Evolutionary conservation across 2,329 filamentous ascomycete species (phyloP).

Genomic region (Ophiocordyceps camponoti-floridani): DNA sequence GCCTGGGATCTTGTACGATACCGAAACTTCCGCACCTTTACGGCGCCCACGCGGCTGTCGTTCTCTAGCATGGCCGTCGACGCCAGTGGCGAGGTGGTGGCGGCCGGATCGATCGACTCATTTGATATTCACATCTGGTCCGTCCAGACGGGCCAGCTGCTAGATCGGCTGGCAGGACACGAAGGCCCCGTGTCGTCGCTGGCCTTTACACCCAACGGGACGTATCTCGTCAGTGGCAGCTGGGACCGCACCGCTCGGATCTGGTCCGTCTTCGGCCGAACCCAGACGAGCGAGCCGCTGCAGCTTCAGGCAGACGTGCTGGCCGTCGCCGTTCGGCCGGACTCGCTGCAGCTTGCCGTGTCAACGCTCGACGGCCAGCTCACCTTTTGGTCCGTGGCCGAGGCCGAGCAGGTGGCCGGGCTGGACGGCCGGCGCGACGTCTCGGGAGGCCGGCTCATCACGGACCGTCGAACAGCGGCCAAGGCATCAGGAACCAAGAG

Average conservation of each 20-base stretch:
- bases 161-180: conserved; percentile 80
- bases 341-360: conserved; percentile 78
- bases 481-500: conserved; percentile 81
- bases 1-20: conserved; percentile 95
- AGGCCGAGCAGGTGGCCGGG: conserved; percentile 70
- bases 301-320: conserved; percentile 86
- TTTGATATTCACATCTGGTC: conserved; percentile 98
- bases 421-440: conserved; percentile 84
- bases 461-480: conserved; percentile 77
- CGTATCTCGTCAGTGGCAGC: conserved; percentile 71
- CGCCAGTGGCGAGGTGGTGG: conserved; percentile 88
- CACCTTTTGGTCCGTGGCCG: conserved; percentile 84
- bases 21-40: conserved; percentile 94
- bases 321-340: conserved; percentile 70
- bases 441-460: conserved; percentile 76
- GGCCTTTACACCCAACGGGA: conserved; percentile 75
- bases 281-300: conserved; percentile 86
- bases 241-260: conserved; percentile 94
- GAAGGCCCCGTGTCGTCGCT: conserved; percentile 84
- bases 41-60: conserved; percentile 74
- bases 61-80: conserved; percentile 96
- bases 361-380: conserved; percentile 87
- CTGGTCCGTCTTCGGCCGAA: conserved; percentile 88
- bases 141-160: conserved; percentile 87
- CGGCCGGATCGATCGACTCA: conserved; percentile 84